phyloP scores from a whole-genome alignment of 2,329 filamentous ascomycete species.

The Seiridium unicorne region DNA sequence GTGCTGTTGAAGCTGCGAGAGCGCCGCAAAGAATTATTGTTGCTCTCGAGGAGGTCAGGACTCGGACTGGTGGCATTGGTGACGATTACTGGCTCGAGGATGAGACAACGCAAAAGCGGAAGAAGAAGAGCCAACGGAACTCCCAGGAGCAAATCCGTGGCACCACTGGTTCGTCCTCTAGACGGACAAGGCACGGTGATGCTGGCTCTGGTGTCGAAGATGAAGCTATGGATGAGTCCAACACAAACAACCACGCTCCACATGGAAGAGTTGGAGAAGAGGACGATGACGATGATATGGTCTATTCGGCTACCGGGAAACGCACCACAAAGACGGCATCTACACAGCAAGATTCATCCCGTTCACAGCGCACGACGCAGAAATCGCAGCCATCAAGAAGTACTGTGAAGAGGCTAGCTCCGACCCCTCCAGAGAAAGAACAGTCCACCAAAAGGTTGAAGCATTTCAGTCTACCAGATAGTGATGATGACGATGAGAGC shows the following conservation, averaged over 20 bases:
- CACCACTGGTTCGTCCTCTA: not conserved
- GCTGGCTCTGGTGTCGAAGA: slow-evolving; percentile 13
- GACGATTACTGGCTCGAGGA: slow-evolving; percentile 75
- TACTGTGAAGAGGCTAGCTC: slow-evolving; percentile 29
- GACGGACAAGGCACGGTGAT: not conserved
- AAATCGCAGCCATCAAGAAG: slow-evolving; percentile 21
- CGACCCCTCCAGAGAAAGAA: slow-evolving; percentile 30
- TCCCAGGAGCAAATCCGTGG: not conserved
- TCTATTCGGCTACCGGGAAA: slow-evolving; percentile 22
- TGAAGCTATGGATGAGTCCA: slow-evolving; percentile 6
- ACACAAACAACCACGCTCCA: not conserved
- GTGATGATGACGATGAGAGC: slow-evolving; percentile 46
- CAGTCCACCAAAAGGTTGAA: slow-evolving; percentile 34
- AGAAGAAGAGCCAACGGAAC: slow-evolving; percentile 20
- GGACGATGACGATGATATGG: slow-evolving; percentile 20
- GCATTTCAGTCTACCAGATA: slow-evolving; percentile 19
- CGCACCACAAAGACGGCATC: slow-evolving; percentile 31
- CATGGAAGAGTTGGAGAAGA: slow-evolving; percentile 15
- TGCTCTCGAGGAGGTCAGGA: slow-evolving; percentile 66
- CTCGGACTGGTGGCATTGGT: slow-evolving; percentile 70
- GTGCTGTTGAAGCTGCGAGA: slow-evolving; percentile 41
- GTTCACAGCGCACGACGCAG: slow-evolving; percentile 18
- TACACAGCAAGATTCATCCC: slow-evolving; percentile 18
- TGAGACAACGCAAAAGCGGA: slow-evolving; percentile 29
- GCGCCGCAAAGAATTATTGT: slow-evolving; percentile 60